A percentile compares a stretch with the other conserved stretches of the same genome.
Evolutionary conservation across 202 grass and related monocot species (phyloP).

Genomic region (Carex arenaria): DNA sequence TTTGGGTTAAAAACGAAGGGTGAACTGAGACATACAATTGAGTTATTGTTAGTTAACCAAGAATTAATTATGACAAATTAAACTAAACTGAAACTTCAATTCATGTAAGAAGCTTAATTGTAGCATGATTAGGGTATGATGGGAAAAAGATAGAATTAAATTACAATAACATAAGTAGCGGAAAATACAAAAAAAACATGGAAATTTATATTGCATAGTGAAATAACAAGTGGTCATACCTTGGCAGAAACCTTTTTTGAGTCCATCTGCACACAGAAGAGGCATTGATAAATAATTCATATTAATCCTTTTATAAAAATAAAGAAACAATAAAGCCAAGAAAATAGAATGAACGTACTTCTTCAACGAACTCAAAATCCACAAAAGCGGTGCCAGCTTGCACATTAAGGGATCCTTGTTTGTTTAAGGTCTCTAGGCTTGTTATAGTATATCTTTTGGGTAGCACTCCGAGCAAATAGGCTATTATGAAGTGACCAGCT

Average conservation of each 20-base stretch:
- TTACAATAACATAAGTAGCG: not conserved
- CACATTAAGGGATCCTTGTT: conserved; percentile 69
- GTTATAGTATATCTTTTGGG: conserved; percentile 74
- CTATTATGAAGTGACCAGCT: conserved; percentile 91
- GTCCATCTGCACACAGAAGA: conserved; percentile 51
- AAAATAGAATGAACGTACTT: conserved; percentile 50
- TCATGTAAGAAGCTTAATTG: not conserved
- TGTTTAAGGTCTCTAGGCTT: conserved; percentile 57
- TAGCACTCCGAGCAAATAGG: conserved; percentile 86
- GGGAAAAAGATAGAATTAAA: not conserved
- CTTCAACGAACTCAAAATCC: conserved; percentile 71
- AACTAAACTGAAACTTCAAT: not conserved
- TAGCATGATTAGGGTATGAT: not conserved
- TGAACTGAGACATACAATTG: not conserved
- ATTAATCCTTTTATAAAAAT: conserved; percentile 4
- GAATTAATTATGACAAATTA: not conserved
- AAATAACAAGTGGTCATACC: conserved; percentile 32
- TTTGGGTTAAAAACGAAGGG: not conserved
- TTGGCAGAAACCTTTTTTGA: conserved; percentile 64
- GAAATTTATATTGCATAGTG: not conserved
- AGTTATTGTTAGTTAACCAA: not conserved
- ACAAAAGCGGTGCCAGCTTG: conserved; percentile 96
- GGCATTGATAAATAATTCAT: not conserved
- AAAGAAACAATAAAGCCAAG: not conserved
- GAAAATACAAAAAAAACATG: not conserved